phyloP scores from a whole-genome alignment of 1,139 yeast genomes.

The Hyphopichia khmerensis region DNA sequence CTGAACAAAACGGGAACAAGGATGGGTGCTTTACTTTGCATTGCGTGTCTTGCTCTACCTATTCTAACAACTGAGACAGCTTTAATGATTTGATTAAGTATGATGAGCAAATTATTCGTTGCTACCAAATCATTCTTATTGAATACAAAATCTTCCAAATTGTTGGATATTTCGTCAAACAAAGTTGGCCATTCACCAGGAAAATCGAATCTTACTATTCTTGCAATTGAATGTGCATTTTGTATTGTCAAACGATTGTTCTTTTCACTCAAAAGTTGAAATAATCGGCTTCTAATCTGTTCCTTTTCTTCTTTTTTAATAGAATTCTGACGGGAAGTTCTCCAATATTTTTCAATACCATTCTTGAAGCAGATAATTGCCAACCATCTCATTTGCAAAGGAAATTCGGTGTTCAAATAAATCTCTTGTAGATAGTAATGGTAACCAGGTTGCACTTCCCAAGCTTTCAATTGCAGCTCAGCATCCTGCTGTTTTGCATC shows the following conservation, averaged over 20 bases:
- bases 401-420: constrained; percentile 56
- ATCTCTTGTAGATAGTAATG: constrained; percentile 58
- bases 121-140: constrained; percentile 48
- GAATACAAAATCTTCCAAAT: constrained; percentile 44
- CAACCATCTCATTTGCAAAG: constrained; percentile 76
- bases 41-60: constrained; percentile 76
- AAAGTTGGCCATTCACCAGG: constrained; percentile 84
- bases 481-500: constrained; percentile 55
- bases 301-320: constrained; percentile 68
- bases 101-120: constrained; percentile 60
- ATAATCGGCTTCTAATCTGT: constrained; percentile 58
- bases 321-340: constrained; percentile 58
- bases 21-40: constrained; percentile 69
- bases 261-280: constrained; percentile 62
- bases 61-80: constrained; percentile 71
- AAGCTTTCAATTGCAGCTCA: constrained; percentile 62
- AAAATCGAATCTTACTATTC: constrained; percentile 79
- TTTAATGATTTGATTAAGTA: constrained; percentile 77
- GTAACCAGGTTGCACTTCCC: constrained; percentile 67
- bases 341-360: constrained; percentile 83
- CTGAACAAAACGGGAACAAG: constrained; percentile 59
- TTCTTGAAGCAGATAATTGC: constrained; percentile 87
- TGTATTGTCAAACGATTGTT: constrained; percentile 75
- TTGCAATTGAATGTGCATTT: constrained; percentile 78
- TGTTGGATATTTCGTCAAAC: constrained; percentile 56